Conservation (phyloP, 2,329 filamentous ascomycete species). For the Amylocarpus encephaloides region DNA sequence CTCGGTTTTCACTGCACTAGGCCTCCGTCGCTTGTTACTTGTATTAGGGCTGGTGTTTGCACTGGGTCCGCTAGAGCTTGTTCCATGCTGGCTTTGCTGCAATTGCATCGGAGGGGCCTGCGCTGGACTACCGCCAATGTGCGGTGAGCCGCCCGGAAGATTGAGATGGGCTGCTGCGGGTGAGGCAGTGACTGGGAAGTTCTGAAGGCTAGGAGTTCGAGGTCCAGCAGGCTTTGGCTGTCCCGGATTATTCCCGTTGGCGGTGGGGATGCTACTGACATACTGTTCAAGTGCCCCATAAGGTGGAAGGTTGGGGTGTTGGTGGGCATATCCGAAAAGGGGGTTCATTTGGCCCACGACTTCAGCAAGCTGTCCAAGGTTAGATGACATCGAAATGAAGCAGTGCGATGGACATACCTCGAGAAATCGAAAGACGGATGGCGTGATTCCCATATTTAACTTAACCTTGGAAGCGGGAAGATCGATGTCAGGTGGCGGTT, state of each 20-base stretch:
- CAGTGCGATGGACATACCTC: constrained; percentile 40
- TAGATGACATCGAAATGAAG: constrained; percentile 17
- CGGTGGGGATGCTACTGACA: constrained; percentile 42
- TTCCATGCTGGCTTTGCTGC: constrained; percentile 63
- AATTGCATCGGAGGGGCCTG: constrained; percentile 59
- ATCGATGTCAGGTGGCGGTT: constrained; percentile 53
- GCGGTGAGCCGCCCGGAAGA: constrained; percentile 53
- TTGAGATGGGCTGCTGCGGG: constrained; percentile 54
- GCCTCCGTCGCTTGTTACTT: constrained; percentile 35
- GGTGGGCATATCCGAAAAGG: constrained; percentile 52
- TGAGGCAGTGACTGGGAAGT: constrained; percentile 52
- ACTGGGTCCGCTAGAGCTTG: constrained; percentile 58
- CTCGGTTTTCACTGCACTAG: constrained; percentile 35
- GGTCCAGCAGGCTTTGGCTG: constrained; percentile 22
- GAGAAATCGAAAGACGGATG: constrained; percentile 56
- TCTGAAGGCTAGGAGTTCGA: constrained; percentile 28
- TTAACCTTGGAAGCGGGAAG: constrained; percentile 55
- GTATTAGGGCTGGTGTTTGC: constrained; percentile 50
- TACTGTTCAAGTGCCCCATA: constrained; percentile 57
- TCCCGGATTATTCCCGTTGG: constrained; percentile 15
- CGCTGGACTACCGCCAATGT: constrained; percentile 51
- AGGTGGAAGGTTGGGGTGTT: constrained; percentile 47
- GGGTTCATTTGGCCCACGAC: constrained; percentile 63
- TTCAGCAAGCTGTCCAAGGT: constrained; percentile 49
- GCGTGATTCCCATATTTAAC: constrained; percentile 51